These are phyloP conservation scores for Malus orientalis DNA, from an alignment of 306 rosid species.

Conservation along the genomic window DNA sequence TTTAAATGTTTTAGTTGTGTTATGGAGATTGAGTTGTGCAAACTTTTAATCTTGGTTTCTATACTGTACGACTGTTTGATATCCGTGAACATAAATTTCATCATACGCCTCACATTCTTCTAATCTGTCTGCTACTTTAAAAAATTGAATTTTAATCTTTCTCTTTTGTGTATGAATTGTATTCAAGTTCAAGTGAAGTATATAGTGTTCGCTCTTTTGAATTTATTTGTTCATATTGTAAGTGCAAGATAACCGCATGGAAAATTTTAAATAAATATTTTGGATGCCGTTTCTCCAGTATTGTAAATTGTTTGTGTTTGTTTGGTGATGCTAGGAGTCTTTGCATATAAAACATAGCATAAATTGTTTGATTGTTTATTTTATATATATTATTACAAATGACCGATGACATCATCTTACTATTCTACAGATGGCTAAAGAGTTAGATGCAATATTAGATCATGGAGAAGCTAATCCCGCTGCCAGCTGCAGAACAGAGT, in stretches of 20 bases:
- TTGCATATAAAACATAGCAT: not conserved
- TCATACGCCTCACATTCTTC: not conserved
- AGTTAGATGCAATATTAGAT: slow-evolving; percentile 82
- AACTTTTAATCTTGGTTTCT: not conserved
- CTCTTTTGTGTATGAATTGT: not conserved
- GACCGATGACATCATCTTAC: not conserved
- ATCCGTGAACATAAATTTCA: not conserved
- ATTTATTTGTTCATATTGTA: not conserved
- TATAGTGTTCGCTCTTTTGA: not conserved
- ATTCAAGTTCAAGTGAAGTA: not conserved
- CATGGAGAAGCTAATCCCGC: slow-evolving; percentile 68
- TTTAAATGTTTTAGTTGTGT: not conserved
- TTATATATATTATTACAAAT: not conserved
- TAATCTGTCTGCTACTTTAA: not conserved
- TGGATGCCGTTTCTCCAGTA: not conserved
- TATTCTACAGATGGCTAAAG: slow-evolving; percentile 80
- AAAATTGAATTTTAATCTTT: not conserved
- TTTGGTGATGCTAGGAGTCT: not conserved
- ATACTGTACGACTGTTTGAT: not conserved
- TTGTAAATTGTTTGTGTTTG: not conserved
- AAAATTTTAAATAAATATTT: not conserved
- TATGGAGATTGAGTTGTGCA: not conserved
- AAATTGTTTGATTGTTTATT: not conserved
- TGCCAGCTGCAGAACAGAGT: slow-evolving; percentile 37
- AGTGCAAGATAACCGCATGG: not conserved